Conservation (phyloP, 2,329 filamentous ascomycete species). For the Pseudogymnoascus sp. region DNA sequence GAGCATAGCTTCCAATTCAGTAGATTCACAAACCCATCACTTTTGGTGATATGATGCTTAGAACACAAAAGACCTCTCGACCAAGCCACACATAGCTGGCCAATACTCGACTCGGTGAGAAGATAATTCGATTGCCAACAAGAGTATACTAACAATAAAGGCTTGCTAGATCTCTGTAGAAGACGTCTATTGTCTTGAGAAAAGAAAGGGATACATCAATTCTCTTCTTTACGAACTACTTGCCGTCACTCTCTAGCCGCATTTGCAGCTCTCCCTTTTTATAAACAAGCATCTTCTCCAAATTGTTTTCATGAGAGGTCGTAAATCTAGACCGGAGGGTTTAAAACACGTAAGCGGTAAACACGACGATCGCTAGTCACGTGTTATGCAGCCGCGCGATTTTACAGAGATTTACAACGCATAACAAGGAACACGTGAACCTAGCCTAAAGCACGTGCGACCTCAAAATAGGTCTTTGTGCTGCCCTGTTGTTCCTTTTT, state of each 20-base stretch:
- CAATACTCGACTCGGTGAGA: not conserved
- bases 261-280: too few relatives aligned
- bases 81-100: not conserved
- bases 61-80: not conserved
- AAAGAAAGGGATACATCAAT: too few relatives aligned
- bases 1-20: too few relatives aligned
- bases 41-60: too few relatives aligned
- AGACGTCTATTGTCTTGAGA: too few relatives aligned
- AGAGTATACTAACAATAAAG: not conserved
- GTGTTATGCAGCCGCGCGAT: slow-evolving; percentile 3
- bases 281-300: not conserved
- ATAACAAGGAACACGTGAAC: not conserved
- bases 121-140: not conserved
- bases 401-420: not conserved
- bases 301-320: too few relatives aligned
- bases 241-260: too few relatives aligned
- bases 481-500: not conserved
- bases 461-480: not conserved
- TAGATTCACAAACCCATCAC: too few relatives aligned
- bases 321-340: too few relatives aligned
- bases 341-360: too few relatives aligned
- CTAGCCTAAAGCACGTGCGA: not conserved
- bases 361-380: not conserved
- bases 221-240: too few relatives aligned
- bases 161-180: too few relatives aligned